Evolutionary conservation across 2,329 filamentous ascomycete species (phyloP).

Genomic region (Cladorrhinum sp.): DNA sequence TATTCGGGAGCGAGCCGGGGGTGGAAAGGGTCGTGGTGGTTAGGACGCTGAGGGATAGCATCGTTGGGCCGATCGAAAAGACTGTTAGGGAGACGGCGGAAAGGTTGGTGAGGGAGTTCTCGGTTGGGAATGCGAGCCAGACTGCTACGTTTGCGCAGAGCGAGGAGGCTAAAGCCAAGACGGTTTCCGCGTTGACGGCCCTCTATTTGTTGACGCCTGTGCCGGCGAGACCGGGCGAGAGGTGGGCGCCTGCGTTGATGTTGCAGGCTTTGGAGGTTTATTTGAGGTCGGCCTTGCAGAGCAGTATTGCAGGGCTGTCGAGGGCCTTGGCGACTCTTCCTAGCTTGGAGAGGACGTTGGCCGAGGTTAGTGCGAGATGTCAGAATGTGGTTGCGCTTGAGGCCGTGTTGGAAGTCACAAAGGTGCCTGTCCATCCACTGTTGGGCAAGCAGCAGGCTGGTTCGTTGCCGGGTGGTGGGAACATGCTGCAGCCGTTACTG

Average conservation of each 20-base stretch:
- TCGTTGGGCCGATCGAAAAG: slow-evolving; percentile 70
- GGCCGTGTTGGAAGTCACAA: slow-evolving; percentile 66
- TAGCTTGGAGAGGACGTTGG: slow-evolving; percentile 74
- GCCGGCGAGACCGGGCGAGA: slow-evolving; percentile 65
- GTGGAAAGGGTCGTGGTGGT: slow-evolving; percentile 73
- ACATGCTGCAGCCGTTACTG: slow-evolving; percentile 70
- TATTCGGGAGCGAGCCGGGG: slow-evolving; percentile 63
- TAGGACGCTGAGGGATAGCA: slow-evolving; percentile 61
- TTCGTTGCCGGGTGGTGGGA: slow-evolving; percentile 35
- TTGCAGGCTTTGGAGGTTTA: slow-evolving; percentile 77
- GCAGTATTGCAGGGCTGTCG: slow-evolving; percentile 70
- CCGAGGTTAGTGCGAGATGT: slow-evolving; percentile 78
- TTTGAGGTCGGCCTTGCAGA: slow-evolving; percentile 75
- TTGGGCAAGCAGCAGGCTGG: slow-evolving; percentile 38
- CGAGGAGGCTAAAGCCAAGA: slow-evolving; percentile 72
- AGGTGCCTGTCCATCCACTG: slow-evolving; percentile 66
- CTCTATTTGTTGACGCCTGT: slow-evolving; percentile 82
- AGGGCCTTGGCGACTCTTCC: slow-evolving; percentile 77
- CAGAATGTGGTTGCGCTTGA: slow-evolving; percentile 91
- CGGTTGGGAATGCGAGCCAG: slow-evolving; percentile 54
- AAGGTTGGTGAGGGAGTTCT: slow-evolving; percentile 79
- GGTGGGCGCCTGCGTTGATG: slow-evolving; percentile 66
- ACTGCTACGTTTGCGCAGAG: slow-evolving; percentile 58
- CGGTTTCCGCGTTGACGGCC: slow-evolving; percentile 69
- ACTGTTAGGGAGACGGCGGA: slow-evolving; percentile 71